Evolutionary conservation across 495 filamentous ascomycete genomes (phyloP), one percentile per base, ranked within the genome.

Genomic region (Tetracladium setigerum): DNA sequence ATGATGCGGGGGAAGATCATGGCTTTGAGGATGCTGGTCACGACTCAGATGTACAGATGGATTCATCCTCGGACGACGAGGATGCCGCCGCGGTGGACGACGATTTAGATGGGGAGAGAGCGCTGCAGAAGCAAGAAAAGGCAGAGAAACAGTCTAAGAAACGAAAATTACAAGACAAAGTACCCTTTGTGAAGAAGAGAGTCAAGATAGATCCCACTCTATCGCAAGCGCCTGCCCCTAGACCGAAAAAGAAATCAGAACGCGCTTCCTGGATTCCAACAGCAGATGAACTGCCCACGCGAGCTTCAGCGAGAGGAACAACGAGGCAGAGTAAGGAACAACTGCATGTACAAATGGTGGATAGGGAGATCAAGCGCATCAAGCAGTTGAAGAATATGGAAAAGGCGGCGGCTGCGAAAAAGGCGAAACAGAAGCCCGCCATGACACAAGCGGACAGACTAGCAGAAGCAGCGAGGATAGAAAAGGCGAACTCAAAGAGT

Each of bases 221-320:
- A 7, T 41, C 53, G 5, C 15, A 56, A 14, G 54, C 54, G 2
- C 59, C 30, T 59, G 66, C 31, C 67, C 79, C 83, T 15, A 77
- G 85, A 47, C 84, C 83, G 3, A 90, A 87, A 71, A 98, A 95
- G 72, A 96, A 95, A 66, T 89, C 86, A 3, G 92, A 96, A 66
- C 79, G 89, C 35, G 72, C 82, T 33, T 95, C 88, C 48, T 95
- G 89, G 88, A 72, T 96, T 24, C 89, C 86, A 6, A 81, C 83
- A 1, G 62, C 71, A 8, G 84, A 86, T 46, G 89, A 95, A 57
- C 78, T 82, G 49, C 88, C 89, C 2, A 84, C 77, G 24, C 81
- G 92, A 51, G 80, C 86, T 18, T 96, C 91, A 0, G 83, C 83
- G 14, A 85, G 92, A 51, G 77, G 77, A 47, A 83, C 89, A 44